A percentile compares a stretch with the other conserved stretches of the same genome.
phyloP scores from a whole-genome alignment of 140 eudicot genomes.

The Flaveria floridana region DNA sequence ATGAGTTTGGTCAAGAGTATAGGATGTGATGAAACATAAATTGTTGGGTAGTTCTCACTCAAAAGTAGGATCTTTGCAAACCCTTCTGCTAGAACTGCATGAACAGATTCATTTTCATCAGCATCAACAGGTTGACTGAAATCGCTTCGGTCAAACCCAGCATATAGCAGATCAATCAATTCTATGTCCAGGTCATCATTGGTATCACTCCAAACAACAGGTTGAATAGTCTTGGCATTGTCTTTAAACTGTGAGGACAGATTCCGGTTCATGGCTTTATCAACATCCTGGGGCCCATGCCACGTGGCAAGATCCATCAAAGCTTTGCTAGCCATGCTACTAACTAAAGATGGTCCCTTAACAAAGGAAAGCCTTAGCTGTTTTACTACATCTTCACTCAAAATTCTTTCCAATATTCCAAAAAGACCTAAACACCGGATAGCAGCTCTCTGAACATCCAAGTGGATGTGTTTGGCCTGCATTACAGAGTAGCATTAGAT shows the following conservation, averaged over 20 bases:
- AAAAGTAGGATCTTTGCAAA: slow-evolving; percentile 80
- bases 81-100: slow-evolving; percentile 83
- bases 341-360: slow-evolving; percentile 51
- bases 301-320: slow-evolving; percentile 81
- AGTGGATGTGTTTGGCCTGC: slow-evolving; percentile 65
- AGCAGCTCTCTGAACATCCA: slow-evolving; percentile 93
- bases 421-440: slow-evolving; percentile 87
- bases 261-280: slow-evolving; percentile 55
- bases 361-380: slow-evolving; percentile 64
- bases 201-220: slow-evolving; percentile 40
- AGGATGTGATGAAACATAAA: slow-evolving; percentile 54
- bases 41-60: slow-evolving; percentile 65
- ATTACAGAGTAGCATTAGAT: background rate
- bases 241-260: slow-evolving; percentile 48
- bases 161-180: slow-evolving; percentile 59
- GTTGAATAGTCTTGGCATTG: slow-evolving; percentile 24
- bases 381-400: slow-evolving; percentile 57
- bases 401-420: slow-evolving; percentile 68
- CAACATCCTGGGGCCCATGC: slow-evolving; percentile 88
- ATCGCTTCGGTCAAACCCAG: slow-evolving; percentile 52
- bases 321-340: slow-evolving; percentile 72
- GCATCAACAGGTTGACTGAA: slow-evolving; percentile 37
- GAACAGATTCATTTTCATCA: slow-evolving; percentile 69
- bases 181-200: slow-evolving; percentile 47
- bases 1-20: slow-evolving; percentile 62